Conservation (phyloP, 1,139 yeast genomes). For the Protomyces inouyei region DNA sequence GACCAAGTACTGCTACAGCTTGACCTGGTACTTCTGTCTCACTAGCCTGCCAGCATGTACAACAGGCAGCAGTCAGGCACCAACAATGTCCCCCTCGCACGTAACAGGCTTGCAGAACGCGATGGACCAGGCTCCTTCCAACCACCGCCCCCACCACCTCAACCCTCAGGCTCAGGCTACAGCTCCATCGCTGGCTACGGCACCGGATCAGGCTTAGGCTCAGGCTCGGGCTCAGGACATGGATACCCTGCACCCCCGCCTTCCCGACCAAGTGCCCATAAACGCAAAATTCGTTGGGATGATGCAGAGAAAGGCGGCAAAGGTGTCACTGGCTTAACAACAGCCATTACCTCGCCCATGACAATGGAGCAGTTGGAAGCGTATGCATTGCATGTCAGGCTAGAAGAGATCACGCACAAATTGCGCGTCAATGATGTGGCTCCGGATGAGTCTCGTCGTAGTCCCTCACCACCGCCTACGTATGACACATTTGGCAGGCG, state of each 20-base stretch:
- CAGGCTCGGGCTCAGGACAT: not conserved
- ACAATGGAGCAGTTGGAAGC: slow-evolving; percentile 86
- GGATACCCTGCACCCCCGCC: slow-evolving; percentile 5
- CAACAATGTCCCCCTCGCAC: slow-evolving; percentile 37
- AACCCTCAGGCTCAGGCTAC: slow-evolving; percentile 24
- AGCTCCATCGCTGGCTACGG: not conserved
- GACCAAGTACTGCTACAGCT: too few species aligned
- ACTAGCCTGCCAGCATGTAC: not conserved
- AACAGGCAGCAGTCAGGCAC: slow-evolving; percentile 34
- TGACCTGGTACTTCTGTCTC: not conserved
- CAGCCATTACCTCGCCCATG: slow-evolving; percentile 49
- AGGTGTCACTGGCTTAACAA: slow-evolving; percentile 41
- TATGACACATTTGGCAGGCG: slow-evolving; percentile 81
- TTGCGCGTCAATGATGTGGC: slow-evolving; percentile 49
- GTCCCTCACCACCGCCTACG: slow-evolving; percentile 90
- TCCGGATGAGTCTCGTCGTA: slow-evolving; percentile 42
- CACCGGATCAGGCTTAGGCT: not conserved
- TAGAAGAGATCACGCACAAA: slow-evolving; percentile 71
- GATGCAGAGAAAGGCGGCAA: slow-evolving; percentile 36
- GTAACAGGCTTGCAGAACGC: slow-evolving; percentile 32
- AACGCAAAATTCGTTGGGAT: slow-evolving; percentile 39
- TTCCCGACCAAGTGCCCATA: slow-evolving; percentile 26
- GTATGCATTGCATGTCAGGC: slow-evolving; percentile 65
- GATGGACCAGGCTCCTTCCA: slow-evolving; percentile 26
- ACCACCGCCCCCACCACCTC: slow-evolving; percentile 31